Base-by-base conservation (phyloP, 192 early-diverging fungal species). In the Spizellomyces sp. region DNA sequence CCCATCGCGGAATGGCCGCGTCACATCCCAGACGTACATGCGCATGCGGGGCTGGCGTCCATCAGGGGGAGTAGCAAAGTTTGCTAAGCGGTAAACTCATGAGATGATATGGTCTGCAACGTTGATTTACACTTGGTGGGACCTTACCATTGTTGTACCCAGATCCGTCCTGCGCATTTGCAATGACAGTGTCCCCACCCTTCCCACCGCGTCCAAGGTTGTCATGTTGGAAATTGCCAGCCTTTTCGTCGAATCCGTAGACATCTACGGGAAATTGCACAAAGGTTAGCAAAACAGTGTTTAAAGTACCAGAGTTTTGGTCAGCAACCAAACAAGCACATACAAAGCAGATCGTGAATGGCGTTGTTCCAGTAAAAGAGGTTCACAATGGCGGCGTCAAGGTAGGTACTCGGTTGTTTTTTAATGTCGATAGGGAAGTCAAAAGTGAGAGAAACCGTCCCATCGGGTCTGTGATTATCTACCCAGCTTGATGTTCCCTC, bases 61-160 rank as follows among this genome's bases (percentile, higher is more conserved):
- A 83, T 98, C 96, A 1, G 93, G 94, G 19, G 95, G 95, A 41
- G 96, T 96, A 8, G 93, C 93, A 86, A 98, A 98, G 76, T 95
- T 95, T 66, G 96, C 96, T 68, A 42, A 48, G 64, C 22, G 14
- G 50, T 36, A 36, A 36, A 36, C 27, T 36, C 27, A 36, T 36
- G 27, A 36, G 27, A 36, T 36, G 27, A 36, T 36, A 36, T 36
- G 27, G 3, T 36, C 3, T 36, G 27, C 27, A 36, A 36, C 3
- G 27, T 36, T 36, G 27, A 36, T 36, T 36, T 36, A 36, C 27
- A 36, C 17, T 12, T 54, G 1, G 12, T 54, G 17, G 50, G 50
- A 54, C 50, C 55, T n/a, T 58, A 79, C 62, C 78, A 83, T 95
- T 96, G 76, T 95, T 92, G 66, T 85, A 88, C 55, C 95, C 96